phyloP scores from a whole-genome alignment of 176 grass and related monocot species.

The Cocos nucifera region DNA sequence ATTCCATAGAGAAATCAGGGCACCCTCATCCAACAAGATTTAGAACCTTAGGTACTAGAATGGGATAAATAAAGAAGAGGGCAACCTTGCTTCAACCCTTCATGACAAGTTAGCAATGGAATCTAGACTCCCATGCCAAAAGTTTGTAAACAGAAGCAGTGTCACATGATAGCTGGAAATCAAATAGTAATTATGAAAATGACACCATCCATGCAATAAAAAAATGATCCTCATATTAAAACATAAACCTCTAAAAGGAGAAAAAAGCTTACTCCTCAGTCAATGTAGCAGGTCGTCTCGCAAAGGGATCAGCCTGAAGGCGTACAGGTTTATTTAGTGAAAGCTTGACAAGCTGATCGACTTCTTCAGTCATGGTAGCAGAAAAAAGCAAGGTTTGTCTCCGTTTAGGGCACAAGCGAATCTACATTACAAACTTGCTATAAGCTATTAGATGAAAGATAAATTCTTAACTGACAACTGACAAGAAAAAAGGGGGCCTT shows the following conservation, averaged over 20 bases:
- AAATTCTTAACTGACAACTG: too few relatives aligned
- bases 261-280: slow-evolving; percentile 70
- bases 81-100: too few relatives aligned
- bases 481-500: too few relatives aligned
- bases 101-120: too few relatives aligned
- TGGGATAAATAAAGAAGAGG: too few relatives aligned
- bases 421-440: slow-evolving; percentile 28
- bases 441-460: too few relatives aligned
- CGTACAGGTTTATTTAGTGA: slow-evolving; percentile 88
- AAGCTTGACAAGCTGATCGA: slow-evolving; percentile 69
- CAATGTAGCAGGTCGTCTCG: slow-evolving; percentile 66
- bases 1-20: too few relatives aligned
- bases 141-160: too few relatives aligned
- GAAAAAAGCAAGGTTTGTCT: slow-evolving; percentile 96
- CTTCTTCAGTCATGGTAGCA: slow-evolving; percentile 93
- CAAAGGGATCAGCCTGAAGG: slow-evolving; percentile 80
- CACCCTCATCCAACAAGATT: too few relatives aligned
- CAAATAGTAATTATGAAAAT: slow-evolving; percentile 12
- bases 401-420: slow-evolving; percentile 79
- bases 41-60: too few relatives aligned
- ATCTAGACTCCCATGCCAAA: too few relatives aligned
- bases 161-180: background rate
- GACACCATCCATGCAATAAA: background rate
- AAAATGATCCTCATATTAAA: background rate
- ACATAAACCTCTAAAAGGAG: slow-evolving; percentile 11